These are phyloP conservation scores for Isoetes engelmannii DNA, from an alignment of 83 land plant genomes.

Conservation along the genomic window DNA sequence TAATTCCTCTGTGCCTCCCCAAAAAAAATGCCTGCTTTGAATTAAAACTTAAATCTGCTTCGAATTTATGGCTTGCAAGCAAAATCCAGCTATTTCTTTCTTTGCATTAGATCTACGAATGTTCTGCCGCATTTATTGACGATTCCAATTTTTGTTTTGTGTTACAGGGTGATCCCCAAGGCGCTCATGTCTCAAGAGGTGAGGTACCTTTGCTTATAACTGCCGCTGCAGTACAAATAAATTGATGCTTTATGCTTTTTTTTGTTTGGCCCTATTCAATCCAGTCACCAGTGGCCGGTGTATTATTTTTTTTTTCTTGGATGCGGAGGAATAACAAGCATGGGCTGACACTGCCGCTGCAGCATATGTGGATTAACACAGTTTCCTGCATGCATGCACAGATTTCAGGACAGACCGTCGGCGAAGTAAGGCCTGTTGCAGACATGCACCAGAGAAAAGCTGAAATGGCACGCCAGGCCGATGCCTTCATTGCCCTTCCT, in stretches of 20 bases:
- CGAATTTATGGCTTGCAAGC: too few relatives aligned
- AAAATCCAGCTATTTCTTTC: too few relatives aligned
- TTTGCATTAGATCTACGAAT: too few relatives aligned
- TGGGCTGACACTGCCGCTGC: too few relatives aligned
- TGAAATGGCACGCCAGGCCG: constrained; percentile 82
- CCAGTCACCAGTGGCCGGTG: neutral
- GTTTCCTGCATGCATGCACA: constrained; percentile 25
- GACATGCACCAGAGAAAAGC: constrained; percentile 84
- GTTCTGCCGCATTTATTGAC: too few relatives aligned
- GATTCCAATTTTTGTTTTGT: neutral
- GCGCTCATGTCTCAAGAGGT: constrained; percentile 14
- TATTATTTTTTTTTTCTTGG: neutral
- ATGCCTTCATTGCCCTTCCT: constrained; percentile 81
- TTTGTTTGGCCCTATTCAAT: neutral
- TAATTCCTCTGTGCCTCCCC: too few relatives aligned
- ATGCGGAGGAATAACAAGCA: neutral
- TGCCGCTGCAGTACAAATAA: neutral
- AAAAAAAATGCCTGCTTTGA: too few relatives aligned
- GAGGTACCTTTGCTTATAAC: neutral
- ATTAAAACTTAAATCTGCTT: too few relatives aligned
- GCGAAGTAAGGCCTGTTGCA: constrained; percentile 59
- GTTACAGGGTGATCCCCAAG: constrained; percentile 9
- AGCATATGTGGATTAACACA: too few relatives aligned
- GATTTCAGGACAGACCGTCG: constrained; percentile 71
- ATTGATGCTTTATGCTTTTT: neutral